A percentile compares a stretch with the other conserved stretches of the same genome.
Evolutionary conservation across 2,329 filamentous ascomycete species (phyloP).

Genomic region (Chaetomiaceae sp.): DNA sequence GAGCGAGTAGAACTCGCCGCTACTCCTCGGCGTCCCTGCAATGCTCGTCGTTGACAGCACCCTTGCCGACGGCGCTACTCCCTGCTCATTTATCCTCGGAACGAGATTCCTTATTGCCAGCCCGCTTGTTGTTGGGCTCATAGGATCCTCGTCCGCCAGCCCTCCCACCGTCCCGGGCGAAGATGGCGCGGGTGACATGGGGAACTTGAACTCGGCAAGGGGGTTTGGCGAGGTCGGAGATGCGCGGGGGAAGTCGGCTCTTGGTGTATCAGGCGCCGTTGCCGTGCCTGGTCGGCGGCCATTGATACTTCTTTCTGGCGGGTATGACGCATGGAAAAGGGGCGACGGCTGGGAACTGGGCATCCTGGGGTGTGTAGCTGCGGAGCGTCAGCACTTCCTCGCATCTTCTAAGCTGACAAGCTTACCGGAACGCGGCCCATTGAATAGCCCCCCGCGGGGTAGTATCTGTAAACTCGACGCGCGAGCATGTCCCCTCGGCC

Average conservation of each 20-base stretch:
- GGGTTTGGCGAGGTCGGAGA: slow-evolving; percentile 41
- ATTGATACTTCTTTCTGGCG: slow-evolving; percentile 43
- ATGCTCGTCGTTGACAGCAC: slow-evolving; percentile 76
- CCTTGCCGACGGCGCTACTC: slow-evolving; percentile 56
- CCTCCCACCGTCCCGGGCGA: slow-evolving; percentile 31
- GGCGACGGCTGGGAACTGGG: slow-evolving; percentile 45
- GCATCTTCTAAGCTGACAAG: slow-evolving; percentile 15
- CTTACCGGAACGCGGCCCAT: slow-evolving; percentile 40
- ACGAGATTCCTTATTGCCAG: slow-evolving; percentile 40
- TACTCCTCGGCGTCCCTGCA: slow-evolving; percentile 78
- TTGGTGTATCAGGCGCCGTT: slow-evolving; percentile 45
- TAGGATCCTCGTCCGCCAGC: slow-evolving; percentile 34
- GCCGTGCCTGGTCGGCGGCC: slow-evolving; percentile 38
- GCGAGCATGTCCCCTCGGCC: slow-evolving; percentile 66
- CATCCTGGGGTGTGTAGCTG: slow-evolving; percentile 41
- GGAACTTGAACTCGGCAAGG: slow-evolving; percentile 56
- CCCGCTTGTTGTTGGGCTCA: slow-evolving; percentile 40
- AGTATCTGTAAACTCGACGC: slow-evolving; percentile 78
- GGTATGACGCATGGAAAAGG: slow-evolving; percentile 52
- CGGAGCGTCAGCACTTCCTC: slow-evolving; percentile 2
- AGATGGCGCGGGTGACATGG: slow-evolving; percentile 42
- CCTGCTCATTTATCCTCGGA: slow-evolving; percentile 52
- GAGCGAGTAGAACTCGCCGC: slow-evolving; percentile 88
- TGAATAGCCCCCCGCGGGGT: slow-evolving; percentile 44
- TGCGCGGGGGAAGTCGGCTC: slow-evolving; percentile 31